Conservation (phyloP, 164 flowering plant species). For the Liquidambar formosana region DNA sequence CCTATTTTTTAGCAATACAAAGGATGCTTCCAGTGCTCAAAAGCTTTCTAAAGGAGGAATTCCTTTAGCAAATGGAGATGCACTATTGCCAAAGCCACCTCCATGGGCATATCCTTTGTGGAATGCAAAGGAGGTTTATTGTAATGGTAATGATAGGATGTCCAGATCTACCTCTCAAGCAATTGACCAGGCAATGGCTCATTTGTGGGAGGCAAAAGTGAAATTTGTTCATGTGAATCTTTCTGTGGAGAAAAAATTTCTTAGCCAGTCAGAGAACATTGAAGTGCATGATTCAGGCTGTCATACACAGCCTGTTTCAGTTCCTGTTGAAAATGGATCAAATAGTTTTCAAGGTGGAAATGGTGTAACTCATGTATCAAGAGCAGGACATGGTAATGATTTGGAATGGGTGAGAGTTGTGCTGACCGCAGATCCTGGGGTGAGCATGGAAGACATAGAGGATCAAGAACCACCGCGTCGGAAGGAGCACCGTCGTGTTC, state of each 20-base stretch:
- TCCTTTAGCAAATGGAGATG: constrained; percentile 98
- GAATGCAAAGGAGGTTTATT: constrained; percentile 67
- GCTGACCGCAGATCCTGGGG: constrained; percentile 87
- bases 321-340: constrained; percentile 8
- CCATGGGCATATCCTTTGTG: constrained; percentile 98
- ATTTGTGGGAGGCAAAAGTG: constrained; percentile 78
- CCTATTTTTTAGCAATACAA: constrained; percentile 46
- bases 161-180: constrained; percentile 90
- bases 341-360: constrained; percentile 11
- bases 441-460: constrained; percentile 83
- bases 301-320: constrained; percentile 15
- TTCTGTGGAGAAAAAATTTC: constrained; percentile 52
- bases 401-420: constrained; percentile 82
- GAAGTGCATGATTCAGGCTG: constrained; percentile 19
- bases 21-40: constrained; percentile 58
- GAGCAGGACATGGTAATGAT: constrained; percentile 33
- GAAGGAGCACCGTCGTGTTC: constrained; percentile 97
- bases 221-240: constrained; percentile 76
- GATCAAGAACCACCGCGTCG: constrained; percentile 77
- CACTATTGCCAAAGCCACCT: constrained; percentile 88
- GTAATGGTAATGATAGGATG: constrained; percentile 78
- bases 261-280: constrained; percentile 19
- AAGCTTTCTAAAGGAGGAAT: constrained; percentile 92
- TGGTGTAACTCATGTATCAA: constrained; percentile 8
- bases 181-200: constrained; percentile 96